phyloP scores from a whole-genome alignment of 768 basidiomycete genomes.

The Lactifluus rugatus region DNA sequence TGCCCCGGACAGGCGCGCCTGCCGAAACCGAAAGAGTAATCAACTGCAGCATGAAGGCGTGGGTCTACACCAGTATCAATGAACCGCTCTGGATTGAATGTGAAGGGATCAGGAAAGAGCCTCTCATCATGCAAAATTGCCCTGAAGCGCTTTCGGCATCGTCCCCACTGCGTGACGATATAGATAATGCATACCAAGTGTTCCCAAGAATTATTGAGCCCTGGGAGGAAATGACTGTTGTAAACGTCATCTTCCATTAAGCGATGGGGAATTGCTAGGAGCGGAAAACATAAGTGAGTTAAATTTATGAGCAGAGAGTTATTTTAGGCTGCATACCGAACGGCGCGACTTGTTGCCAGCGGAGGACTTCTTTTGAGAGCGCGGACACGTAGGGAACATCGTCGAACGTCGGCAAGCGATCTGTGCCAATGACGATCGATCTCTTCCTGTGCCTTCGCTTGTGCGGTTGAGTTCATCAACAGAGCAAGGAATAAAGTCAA shows the following conservation, averaged over 20 bases:
- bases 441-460: conserved; percentile 22
- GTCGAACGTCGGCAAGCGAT: conserved; percentile 23
- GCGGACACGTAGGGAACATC: conserved; percentile 24
- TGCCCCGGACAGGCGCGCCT: conserved; percentile 21
- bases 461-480: conserved; percentile 20
- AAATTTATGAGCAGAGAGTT: background rate
- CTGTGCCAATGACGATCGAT: conserved; percentile 21
- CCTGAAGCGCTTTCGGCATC: conserved; percentile 3
- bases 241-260: conserved; percentile 21
- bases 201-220: conserved; percentile 17
- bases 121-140: conserved; percentile 24
- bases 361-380: conserved; percentile 21
- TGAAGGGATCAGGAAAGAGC: conserved; percentile 24
- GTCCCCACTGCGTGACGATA: no score
- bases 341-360: conserved; percentile 23
- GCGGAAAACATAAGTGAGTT: background rate
- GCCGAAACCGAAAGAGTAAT: conserved; percentile 21
- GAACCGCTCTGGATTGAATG: conserved; percentile 27
- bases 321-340: conserved; percentile 14
- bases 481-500: conserved; percentile 22
- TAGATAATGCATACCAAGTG: conserved; percentile 9
- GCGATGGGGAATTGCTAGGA: conserved; percentile 20
- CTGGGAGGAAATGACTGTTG: conserved; percentile 23
- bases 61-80: conserved; percentile 11
- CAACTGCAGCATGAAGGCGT: conserved; percentile 7